Evolutionary conservation across 75 land plant species (phyloP), one percentile per base, ranked within the genome.

Genomic region (Cunninghamia lanceolata): DNA sequence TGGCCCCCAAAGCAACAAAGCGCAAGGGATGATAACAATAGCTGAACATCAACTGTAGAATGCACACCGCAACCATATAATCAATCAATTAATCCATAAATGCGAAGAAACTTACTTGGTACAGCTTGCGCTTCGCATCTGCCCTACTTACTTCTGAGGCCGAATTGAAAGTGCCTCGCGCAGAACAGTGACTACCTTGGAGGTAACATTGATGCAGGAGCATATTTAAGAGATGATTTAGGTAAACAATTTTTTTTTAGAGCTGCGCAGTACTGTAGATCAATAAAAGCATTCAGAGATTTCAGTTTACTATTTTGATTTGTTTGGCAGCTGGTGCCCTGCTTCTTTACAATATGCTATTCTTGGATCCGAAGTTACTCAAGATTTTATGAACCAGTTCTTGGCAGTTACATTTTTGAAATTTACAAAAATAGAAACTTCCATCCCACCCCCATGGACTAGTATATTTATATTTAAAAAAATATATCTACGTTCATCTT

Each of bases 1-100:
- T 92, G 16, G 99, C 93, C 3, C 90, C 96, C 1, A 97, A 14
- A 15, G 99, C 97, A 39, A 95, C 43, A 97, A 97, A 97, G 45
- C 82, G 77, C 53, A 97, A 79, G 0, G 96, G 97, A 71, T 76
- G 87, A 71, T 84, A 95, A 16, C 91, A 47, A 70, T 85, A 88
- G 40, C 91, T 86, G 45, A 95, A 87, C 28, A 94, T 19, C 4
- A 85, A 13, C 2, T 94, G 90, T 17, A 95, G 83, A 10, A 92
- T 97, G 93, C 45, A 45, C 43, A 86, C 9, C 13, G 52, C 36
- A 81, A 71, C 0, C 79, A 30, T 19, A 35, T 1, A n/a, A n/a
- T n/a, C n/a, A 25, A 76, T 76, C 39, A 76, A 19, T 35, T 76
- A 5, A 76, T 76, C 28, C 75, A 73, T 28, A 73, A 19, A 16